Base-by-base conservation (phyloP, 306 rosid species). In the Acacia acuminata region DNA sequence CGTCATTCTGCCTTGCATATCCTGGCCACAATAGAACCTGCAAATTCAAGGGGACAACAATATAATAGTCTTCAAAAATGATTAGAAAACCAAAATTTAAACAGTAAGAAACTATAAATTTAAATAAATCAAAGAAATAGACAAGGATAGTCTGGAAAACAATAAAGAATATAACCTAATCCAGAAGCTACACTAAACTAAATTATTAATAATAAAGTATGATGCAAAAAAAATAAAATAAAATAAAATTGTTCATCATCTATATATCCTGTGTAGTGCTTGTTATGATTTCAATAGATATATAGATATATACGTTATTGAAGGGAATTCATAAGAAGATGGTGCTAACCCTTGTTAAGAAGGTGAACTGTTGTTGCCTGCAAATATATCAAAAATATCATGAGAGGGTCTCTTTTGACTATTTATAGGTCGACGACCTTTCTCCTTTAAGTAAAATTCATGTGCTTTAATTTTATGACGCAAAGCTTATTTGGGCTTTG, bases 1-100 rank as follows among this genome's bases (percentile, higher is more conserved):
- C 82, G 64, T 86, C 98, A 90, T 85, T 30, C 40, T 14, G 5
- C 7, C 66, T 86, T 40, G 24, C 56, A 38, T 20, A 50, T 63
- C 20, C 27, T 7, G 6, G 61, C 30, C 13, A 24, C 14, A 16
- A 10, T 30, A 12, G 68, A 64, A 19, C 60, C 66, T 51, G 78
- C 74, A 55, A 76, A 79, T 24, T 12, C 14, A 27, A 7, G 34
- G 67, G 30, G 14, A 61, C 77, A 8, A 34, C 3, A 61, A 10
- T n/a, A n/a, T n/a, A n/a, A n/a, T 48, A 16, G 5, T 24, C 27
- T 25, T 12, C 25, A 16, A 30, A 36, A 48, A 12, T 19, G 53
- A 16, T 14, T 14, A 48, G 53, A 48, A 44, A 44, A 10, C 48
- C 10, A 44, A 43, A 42, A 43, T 43, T 43, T 43, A 43, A 43